Evolutionary conservation across 306 rosid species (phyloP), one percentile per base, ranked within the genome.

Genomic region (Bauhinia variegata): DNA sequence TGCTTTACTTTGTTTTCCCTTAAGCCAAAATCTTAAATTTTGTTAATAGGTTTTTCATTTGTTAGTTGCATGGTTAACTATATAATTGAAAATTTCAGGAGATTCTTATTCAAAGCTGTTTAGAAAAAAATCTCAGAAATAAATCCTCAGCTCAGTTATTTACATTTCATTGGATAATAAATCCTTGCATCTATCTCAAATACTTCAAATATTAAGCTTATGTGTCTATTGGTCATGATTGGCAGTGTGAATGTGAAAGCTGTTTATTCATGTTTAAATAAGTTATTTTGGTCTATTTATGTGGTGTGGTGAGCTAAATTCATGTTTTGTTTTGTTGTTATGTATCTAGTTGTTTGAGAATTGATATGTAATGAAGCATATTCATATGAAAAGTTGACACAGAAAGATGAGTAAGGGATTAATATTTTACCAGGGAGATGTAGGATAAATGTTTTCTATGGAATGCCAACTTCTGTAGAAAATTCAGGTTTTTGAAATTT

Each of bases 81-180:
- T 31, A 16, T 63, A 60, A 41, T 55, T 42, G 31, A 34, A 72
- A 19, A 18, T 72, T 71, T 9, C 41, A 38, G 39, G 32, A 52
- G 70, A 32, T 69, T 47, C 49, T 54, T 69, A 9, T 31, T 17
- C 41, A 46, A 48, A 56, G 7, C 58, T 61, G 19, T 31, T 69
- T 14, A 16, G 60, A 55, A 63, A 68, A 61, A 53, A 3, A 44
- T 54, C 52, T 60, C 13, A 39, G 50, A 32, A 32, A 8, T 52
- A 44, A 52, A 51, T 15, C 11, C 56, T 72, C 11, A 3, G 17
- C 43, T 41, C 11, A 28, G 11, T 58, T n/a, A 15, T 42, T 43
- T 60, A 17, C 51, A 5, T 38, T 39, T 38, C 17, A 23, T 23
- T 23, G 28, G 28, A 23, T 23, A 23, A 23, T 23, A 23, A 23